Evolutionary conservation across 2,329 filamentous ascomycete genomes (phyloP), one percentile per base, ranked within the genome.

Genomic region (Dactylellina sp.): DNA sequence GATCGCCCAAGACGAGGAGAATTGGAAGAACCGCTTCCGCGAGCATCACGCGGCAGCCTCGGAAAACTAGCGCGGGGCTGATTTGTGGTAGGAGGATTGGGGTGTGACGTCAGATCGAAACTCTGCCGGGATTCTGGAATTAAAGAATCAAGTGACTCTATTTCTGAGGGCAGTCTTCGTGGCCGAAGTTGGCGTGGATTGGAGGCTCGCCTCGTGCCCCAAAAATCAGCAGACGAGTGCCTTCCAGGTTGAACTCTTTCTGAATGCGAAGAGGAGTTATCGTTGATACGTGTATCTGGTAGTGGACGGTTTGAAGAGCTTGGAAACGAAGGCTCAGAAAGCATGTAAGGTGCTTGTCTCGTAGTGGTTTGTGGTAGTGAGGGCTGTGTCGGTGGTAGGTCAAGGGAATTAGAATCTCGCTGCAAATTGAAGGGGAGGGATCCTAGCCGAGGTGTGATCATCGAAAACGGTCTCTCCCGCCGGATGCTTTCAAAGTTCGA

Each of bases 1-100:
- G 78, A 76, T 44, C 77, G 59, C 9, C 63, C 57, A 11, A 55
- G 44, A 12, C 64, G 64, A 9, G 63, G 63, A 4, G 55, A 37
- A 4, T 24, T 53, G 7, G 57, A 61, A 14, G 63, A 53, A 28
- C 42, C 42, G 44, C 52, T 59, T 24, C 44, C 42, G 25, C 61
- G 63, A 24, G 50, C 44, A 47, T 66, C 70, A 22, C 62, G 61
- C 12, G 56, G 24, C 0, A 32, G n/a, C 24, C 71, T 46, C 14
- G 44, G 37, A 14, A 39, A 14, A 44, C 37, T 60, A 6, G 28
- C 18, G n/a, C 57, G 40, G 32, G 57, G 14, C 16, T 53, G 63
- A 12, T 14, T 49, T n/a, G 55, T 5, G 20, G 20, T 28, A 20
- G 42, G 49, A 16, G 59, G 32, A 11, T 22, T 35, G 0, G 28